Conservation (phyloP, 139 green algal genomes). For the Yamagishiella unicocca region DNA sequence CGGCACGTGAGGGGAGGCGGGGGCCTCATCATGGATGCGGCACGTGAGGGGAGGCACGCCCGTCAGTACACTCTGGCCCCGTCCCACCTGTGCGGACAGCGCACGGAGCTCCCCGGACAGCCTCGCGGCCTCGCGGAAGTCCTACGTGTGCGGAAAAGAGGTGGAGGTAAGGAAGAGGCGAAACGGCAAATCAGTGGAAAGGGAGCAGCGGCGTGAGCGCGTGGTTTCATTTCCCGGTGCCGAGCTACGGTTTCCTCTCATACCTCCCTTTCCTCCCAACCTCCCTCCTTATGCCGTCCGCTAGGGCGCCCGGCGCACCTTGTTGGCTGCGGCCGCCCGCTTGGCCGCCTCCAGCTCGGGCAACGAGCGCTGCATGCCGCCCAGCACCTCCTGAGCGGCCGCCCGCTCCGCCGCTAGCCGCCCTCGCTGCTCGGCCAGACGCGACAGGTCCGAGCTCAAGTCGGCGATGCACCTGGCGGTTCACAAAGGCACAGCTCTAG, state of each 20-base stretch:
- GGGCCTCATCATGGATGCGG: too few species aligned
- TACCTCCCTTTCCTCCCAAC: too few species aligned
- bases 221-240: too few species aligned
- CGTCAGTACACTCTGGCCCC: too few species aligned
- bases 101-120: slow-evolving; percentile 69
- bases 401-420: not conserved
- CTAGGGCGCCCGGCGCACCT: slow-evolving; percentile 22
- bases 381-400: not conserved
- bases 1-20: too few species aligned
- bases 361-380: slow-evolving; percentile 25
- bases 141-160: slow-evolving; percentile 51
- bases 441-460: not conserved
- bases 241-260: too few species aligned
- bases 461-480: slow-evolving; percentile 1
- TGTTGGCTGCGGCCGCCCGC: slow-evolving; percentile 65
- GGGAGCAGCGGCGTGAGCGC: too few species aligned
- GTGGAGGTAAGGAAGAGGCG: too few species aligned
- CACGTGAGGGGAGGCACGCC: too few species aligned
- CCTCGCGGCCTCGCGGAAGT: slow-evolving; percentile 73
- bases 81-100: slow-evolving; percentile 27
- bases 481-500: too few species aligned
- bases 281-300: too few species aligned
- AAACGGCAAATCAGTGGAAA: too few species aligned
- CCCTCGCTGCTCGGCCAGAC: not conserved
- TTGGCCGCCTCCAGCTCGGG: slow-evolving; percentile 73